These are phyloP conservation scores for Mycena belliarum DNA, from an alignment of 768 basidiomycete genomes.

Conservation along the genomic window DNA sequence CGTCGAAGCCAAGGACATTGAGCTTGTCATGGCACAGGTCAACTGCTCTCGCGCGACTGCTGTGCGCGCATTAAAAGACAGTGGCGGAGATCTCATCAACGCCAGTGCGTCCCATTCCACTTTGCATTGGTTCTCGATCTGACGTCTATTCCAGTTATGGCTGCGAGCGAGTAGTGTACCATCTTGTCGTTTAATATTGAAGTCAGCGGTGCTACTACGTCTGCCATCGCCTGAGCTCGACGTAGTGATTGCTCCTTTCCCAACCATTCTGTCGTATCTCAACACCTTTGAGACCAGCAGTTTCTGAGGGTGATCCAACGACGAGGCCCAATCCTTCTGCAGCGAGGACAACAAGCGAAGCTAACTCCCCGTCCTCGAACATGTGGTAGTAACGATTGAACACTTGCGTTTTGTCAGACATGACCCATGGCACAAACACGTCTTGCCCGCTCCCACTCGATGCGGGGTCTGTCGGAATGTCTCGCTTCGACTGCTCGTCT, in stretches of 20 bases:
- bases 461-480: conserved; percentile 42
- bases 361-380: conserved; percentile 82
- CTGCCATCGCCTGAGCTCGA: conserved; percentile 71
- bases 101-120: conserved; percentile 69
- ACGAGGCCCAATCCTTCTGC: conserved; percentile 56
- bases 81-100: conserved; percentile 92
- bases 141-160: conserved; percentile 66
- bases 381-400: conserved; percentile 96
- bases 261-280: conserved; percentile 75
- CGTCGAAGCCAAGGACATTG: conserved; percentile 92
- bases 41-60: conserved; percentile 92
- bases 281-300: conserved; percentile 42
- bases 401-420: conserved; percentile 43
- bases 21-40: conserved; percentile 87
- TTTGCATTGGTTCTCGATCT: not conserved
- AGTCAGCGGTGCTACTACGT: conserved; percentile 20
- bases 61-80: conserved; percentile 86
- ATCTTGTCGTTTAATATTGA: conserved; percentile 27
- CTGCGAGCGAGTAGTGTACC: conserved; percentile 76
- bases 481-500: conserved; percentile 78
- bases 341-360: conserved; percentile 59
- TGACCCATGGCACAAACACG: conserved; percentile 90
- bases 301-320: conserved; percentile 39
- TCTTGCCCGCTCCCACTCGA: conserved; percentile 56
- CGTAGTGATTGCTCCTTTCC: conserved; percentile 89